A percentile compares a stretch with the other conserved stretches of the same genome.
Evolutionary conservation across 441 rosid genomes (phyloP).

Genomic region (Mallotus repandus): DNA sequence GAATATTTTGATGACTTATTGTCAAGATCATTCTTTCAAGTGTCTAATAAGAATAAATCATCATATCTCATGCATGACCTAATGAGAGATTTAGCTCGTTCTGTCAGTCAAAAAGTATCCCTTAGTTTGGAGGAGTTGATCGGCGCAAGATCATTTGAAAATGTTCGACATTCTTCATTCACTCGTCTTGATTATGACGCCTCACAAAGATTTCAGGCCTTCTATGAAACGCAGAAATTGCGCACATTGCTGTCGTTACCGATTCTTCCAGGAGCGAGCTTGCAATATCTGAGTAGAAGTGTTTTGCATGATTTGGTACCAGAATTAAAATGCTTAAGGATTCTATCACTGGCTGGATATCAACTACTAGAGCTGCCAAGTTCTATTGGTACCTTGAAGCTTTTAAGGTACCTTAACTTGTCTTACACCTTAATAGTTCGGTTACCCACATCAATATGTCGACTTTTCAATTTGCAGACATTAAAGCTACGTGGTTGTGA

Average conservation of each 20-base stretch:
- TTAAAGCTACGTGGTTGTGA: background rate
- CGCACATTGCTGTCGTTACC: background rate
- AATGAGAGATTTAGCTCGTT: slow-evolving; percentile 26
- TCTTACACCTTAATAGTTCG: slow-evolving; percentile 6
- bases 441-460: background rate
- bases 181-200: background rate
- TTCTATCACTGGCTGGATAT: background rate
- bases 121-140: slow-evolving; percentile 12
- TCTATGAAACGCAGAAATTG: background rate
- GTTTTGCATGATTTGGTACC: background rate
- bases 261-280: too few relatives aligned
- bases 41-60: too few relatives aligned
- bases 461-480: background rate
- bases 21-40: slow-evolving; percentile 28
- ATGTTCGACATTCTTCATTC: slow-evolving; percentile 1
- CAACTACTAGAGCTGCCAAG: background rate
- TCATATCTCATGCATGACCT: slow-evolving; percentile 28
- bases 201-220: slow-evolving; percentile 3
- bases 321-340: background rate
- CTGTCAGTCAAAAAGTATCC: slow-evolving; percentile 12
- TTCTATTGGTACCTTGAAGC: slow-evolving; percentile 21
- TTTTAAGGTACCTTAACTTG: slow-evolving; percentile 27
- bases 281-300: too few relatives aligned
- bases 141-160: background rate
- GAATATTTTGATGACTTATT: slow-evolving; percentile 27